A percentile compares a stretch with the other conserved stretches of the same genome.
Conservation (phyloP, 257 asterid genomes). For the Marsdenia floribunda region DNA sequence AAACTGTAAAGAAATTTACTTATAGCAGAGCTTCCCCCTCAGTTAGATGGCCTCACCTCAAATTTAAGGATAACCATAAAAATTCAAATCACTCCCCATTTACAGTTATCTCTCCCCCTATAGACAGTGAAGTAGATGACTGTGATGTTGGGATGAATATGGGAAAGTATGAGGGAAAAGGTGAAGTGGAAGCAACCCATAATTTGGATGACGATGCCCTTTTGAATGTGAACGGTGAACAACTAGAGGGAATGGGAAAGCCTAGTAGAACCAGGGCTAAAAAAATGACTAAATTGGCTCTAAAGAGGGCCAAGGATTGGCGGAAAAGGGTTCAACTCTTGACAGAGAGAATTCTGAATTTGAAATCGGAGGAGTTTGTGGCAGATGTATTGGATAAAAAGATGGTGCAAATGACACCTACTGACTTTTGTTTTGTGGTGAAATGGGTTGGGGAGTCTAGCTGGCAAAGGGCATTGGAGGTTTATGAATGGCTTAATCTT, state of each 20-base stretch:
- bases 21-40: constrained; percentile 88
- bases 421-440: constrained; percentile 86
- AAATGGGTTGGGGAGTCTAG: constrained; percentile 76
- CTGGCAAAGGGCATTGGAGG: constrained; percentile 96
- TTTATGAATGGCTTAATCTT: constrained; percentile 88
- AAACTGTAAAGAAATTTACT: constrained; percentile 47
- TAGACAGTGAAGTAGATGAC: constrained; percentile 13
- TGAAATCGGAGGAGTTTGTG: constrained; percentile 71
- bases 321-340: constrained; percentile 67
- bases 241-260: constrained; percentile 47
- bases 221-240: constrained; percentile 24
- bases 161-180: constrained; percentile 16
- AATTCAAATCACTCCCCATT: constrained; percentile 19
- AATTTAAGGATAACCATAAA: constrained; percentile 36
- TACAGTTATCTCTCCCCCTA: constrained; percentile 16
- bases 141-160: constrained; percentile 12
- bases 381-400: constrained; percentile 92
- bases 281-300: constrained; percentile 87
- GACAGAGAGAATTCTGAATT: constrained; percentile 64
- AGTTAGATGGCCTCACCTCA: constrained; percentile 92
- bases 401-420: constrained; percentile 95
- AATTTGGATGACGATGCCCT: constrained; percentile 20
- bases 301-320: constrained; percentile 95
- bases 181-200: constrained; percentile 20
- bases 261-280: constrained; percentile 61